Percentiles rank a stretch among this genome's conserved stretches.
phyloP scores from a whole-genome alignment of 495 filamentous ascomycete species.

The Pyrenula massariospora region DNA sequence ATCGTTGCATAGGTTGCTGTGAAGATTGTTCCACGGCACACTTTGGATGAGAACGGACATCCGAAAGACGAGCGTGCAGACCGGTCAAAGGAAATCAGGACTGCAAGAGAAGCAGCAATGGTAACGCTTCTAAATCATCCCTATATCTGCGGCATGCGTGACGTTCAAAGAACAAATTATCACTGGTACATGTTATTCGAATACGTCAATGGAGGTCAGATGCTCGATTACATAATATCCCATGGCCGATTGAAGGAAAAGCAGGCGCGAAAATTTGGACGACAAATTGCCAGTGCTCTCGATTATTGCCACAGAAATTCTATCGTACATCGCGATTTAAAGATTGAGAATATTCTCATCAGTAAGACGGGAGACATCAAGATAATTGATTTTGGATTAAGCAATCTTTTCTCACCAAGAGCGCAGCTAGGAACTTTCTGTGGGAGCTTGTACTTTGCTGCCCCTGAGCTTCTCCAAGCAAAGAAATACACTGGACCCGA shows the following conservation, averaged over 20 bases:
- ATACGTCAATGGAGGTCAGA: conserved; percentile 97
- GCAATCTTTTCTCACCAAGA: conserved; percentile 87
- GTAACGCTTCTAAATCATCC: conserved; percentile 91
- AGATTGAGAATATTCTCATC: conserved; percentile 99
- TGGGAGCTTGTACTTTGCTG: conserved; percentile 95
- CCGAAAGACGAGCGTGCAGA: conserved; percentile 78
- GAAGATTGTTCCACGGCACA: conserved; percentile 92
- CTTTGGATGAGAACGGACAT: conserved; percentile 73
- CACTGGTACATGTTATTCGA: conserved; percentile 99
- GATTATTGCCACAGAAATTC: conserved; percentile 99
- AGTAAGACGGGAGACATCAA: conserved; percentile 99
- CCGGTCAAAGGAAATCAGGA: conserved; percentile 92
- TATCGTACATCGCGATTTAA: conserved; percentile 94
- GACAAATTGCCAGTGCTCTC: conserved; percentile 95
- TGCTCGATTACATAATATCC: conserved; percentile 99
- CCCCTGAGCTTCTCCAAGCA: conserved; percentile 87
- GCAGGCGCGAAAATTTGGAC: conserved; percentile 92
- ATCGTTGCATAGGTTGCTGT: conserved; percentile 62
- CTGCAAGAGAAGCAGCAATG: conserved; percentile 91
- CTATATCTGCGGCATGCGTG: conserved; percentile 92
- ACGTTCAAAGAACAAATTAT: conserved; percentile 88
- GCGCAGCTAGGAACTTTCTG: conserved; percentile 93
- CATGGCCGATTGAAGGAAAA: conserved; percentile 98
- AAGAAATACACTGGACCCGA: conserved; percentile 92
- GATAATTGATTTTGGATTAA: conserved; percentile 97